These are phyloP conservation scores for Ambrosiella beaveri DNA, from an alignment of 2,329 filamentous ascomycete genomes.

Conservation along the genomic window DNA sequence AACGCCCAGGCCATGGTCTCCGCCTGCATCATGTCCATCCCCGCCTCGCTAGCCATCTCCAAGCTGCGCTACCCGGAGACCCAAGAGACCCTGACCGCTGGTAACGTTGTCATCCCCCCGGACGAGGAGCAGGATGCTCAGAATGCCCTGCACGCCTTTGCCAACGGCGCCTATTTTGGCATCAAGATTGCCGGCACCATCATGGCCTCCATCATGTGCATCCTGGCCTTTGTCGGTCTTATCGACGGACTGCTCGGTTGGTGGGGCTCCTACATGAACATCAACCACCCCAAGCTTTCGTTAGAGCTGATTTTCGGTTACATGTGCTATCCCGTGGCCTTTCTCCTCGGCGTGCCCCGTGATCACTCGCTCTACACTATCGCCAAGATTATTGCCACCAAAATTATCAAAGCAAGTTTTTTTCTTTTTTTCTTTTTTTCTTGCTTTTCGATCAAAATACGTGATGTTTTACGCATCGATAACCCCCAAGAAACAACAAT, in stretches of 20 bases:
- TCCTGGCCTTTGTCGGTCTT: slow-evolving; percentile 59
- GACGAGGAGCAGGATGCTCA: slow-evolving; percentile 58
- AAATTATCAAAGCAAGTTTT: slow-evolving; percentile 48
- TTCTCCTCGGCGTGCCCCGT: slow-evolving; percentile 62
- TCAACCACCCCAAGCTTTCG: slow-evolving; percentile 43
- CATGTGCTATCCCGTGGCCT: slow-evolving; percentile 59
- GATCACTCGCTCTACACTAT: slow-evolving; percentile 52
- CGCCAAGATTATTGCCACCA: slow-evolving; percentile 62
- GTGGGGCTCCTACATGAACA: slow-evolving; percentile 67
- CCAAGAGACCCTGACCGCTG: slow-evolving; percentile 70
- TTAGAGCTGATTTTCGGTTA: slow-evolving; percentile 64
- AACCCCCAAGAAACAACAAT: not conserved
- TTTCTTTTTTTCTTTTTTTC: not conserved
- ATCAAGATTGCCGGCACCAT: slow-evolving; percentile 80
- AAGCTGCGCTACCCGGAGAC: slow-evolving; percentile 82
- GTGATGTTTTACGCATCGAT: no score
- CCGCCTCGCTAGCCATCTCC: slow-evolving; percentile 72
- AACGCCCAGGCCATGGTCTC: slow-evolving; percentile 75
- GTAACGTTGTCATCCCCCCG: slow-evolving; percentile 63
- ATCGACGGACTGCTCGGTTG: slow-evolving; percentile 63
- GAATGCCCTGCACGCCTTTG: slow-evolving; percentile 71
- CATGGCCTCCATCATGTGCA: slow-evolving; percentile 60
- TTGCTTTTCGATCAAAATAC: slow-evolving; percentile 15
- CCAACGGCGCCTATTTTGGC: slow-evolving; percentile 70
- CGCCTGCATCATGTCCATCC: slow-evolving; percentile 90